Evolutionary conservation across 1,139 yeast genomes (phyloP), one percentile per base, ranked within the genome.

Genomic region (Taiozyma sp.): DNA sequence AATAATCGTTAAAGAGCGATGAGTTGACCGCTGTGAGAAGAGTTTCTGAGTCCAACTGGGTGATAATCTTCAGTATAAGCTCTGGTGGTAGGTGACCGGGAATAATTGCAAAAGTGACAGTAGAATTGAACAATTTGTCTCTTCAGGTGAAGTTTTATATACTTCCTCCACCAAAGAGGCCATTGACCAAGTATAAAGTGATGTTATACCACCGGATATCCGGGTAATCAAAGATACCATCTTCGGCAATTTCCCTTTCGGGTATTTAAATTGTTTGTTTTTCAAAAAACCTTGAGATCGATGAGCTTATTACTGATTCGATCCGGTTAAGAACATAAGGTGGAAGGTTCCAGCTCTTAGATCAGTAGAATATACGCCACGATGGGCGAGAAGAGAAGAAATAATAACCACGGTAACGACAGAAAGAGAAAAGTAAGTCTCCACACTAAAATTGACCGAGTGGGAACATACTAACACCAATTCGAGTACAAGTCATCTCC

Each of bases 401-500:
- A 5, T n/a, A 38, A 22, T 5, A 38, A 10, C 8, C 41, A 38
- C 3, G 41, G 24, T 12, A 19, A 38, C 19, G 41, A 38, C 14
- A 38, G 24, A 38, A 38, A 38, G 41, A 38, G 19, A 19, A 38
- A 38, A 19, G 41, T 38, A 14, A 10, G 41, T 38, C 4, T 10
- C 8, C 23, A 38, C 24, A 13, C 24, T 12, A 19, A 32, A 13
- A 9, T 6, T 38, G 41, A 19, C 14, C 23, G 6, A 16, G 4
- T 16, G 7, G 2, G 4, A 38, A 19, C 19, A 13, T 16, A 38
- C 41, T 38, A 19, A 38, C 41, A 10, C 7, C 13, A 19, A n/a
- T 13, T 12, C 28, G 62, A 74, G 68, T 79, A 73, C 65, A 79
- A 76, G 59, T 56, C 62, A 8, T 64, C 71, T 30, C 68, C 74